Conservation (phyloP, 1,284 basidiomycete species). For the Irpex sp. region DNA sequence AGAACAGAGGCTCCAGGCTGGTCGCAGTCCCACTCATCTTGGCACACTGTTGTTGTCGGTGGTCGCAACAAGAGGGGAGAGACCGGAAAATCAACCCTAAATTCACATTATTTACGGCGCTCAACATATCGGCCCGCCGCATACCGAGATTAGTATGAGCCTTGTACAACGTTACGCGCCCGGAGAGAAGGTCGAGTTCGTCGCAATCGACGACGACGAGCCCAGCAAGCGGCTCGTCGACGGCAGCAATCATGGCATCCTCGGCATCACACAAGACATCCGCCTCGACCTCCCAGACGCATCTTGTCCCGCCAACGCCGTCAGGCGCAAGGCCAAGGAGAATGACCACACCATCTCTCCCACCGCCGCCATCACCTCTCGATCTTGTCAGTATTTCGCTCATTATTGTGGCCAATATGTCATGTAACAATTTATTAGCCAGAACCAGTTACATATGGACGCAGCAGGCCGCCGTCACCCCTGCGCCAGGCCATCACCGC, state of each 20-base stretch:
- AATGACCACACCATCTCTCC: conserved; percentile 31
- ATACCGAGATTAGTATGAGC: background rate
- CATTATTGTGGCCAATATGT: conserved; percentile 7
- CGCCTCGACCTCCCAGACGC: conserved; percentile 25
- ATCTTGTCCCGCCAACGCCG: conserved; percentile 26
- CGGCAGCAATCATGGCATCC: conserved; percentile 21
- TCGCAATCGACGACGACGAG: conserved; percentile 15
- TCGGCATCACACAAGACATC: conserved; percentile 28
- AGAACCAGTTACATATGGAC: conserved; percentile 27
- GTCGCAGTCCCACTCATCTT: conserved; percentile 36
- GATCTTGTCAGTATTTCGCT: conserved; percentile 27
- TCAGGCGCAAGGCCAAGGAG: conserved; percentile 26
- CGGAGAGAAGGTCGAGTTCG: background rate
- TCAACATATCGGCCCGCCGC: background rate
- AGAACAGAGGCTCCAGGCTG: conserved; percentile 55
- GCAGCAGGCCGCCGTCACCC: conserved; percentile 59
- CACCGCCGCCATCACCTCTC: conserved; percentile 30
- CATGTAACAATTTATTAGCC: conserved; percentile 25
- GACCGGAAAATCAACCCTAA: background rate
- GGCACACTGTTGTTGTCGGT: conserved; percentile 3
- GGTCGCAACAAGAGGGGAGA: background rate
- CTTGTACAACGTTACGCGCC: background rate
- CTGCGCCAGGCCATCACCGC: conserved; percentile 57
- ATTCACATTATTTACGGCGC: background rate
- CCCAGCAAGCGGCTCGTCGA: conserved; percentile 25